Evolutionary conservation across 768 basidiomycete species (phyloP), one percentile per base, ranked within the genome.

Genomic region (Psilocybe sp.): DNA sequence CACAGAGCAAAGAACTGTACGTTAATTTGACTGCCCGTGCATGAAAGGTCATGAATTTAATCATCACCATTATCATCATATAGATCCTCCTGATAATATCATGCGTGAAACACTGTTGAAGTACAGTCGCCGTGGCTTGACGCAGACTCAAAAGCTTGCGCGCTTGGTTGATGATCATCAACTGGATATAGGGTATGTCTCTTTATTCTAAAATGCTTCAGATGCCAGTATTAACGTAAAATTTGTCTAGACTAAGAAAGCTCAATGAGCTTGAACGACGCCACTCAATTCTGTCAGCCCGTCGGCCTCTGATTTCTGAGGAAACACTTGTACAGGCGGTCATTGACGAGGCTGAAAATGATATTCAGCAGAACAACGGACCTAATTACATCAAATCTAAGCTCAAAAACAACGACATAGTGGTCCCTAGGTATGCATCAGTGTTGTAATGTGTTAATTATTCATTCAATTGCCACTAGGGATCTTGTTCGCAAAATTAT

Each of bases 291-390:
- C 48, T 43, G 11, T 41, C 53, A 5, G 49, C 44, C 7, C 20
- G 38, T 4, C 31, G 53, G 3, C 32, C 5, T 28, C 18, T 9
- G 14, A 3, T 45, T 14, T 16, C 41, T 4, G 11, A 13, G 12
- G 48, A 54, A 34, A 42, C 44, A 10, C 20, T 46, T 15, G 20
- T 14, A 6, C 48, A 53, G 33, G n/a, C 38, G 2, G 44, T 57
- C 18, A 18, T 57, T 34, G 56, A 57, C 8, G 56, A 57, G 36
- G 39, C 57, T 32, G 53, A 57, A 1, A 49, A 52, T 33, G 58
- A 60, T 47, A 13, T 57, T 11, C 44, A 32, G 9, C 50, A 60
- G 20, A 41, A 19, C 19, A 60, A 60, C 48, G 53, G 47, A 1
- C 53, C 58, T 1, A 47, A 44, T n/a, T 57, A 18, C 45, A 34